Base-by-base conservation (phyloP, 1,284 basidiomycete genomes). In the Rhodotorula sp. region DNA sequence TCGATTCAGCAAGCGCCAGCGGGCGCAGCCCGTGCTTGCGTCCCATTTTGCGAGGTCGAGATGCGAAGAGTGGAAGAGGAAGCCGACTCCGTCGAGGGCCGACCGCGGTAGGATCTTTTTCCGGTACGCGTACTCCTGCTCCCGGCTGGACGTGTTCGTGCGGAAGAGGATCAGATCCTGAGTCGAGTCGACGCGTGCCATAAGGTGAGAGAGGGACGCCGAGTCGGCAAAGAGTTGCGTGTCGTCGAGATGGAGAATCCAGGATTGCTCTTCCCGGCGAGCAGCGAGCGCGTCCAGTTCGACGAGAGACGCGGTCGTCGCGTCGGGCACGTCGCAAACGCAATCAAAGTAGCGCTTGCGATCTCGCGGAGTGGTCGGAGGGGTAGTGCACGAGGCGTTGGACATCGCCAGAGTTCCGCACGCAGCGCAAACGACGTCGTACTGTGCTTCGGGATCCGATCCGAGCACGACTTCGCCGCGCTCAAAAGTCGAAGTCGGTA, bases 121-220 rank as follows among this genome's bases (percentile, higher is more conserved):
- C 31, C 52, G 47, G 62, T 57, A 68, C 56, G 50, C 31, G 55
- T n/a, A 18, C 49, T 69, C 64, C 54, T 67, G 49, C 28, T 54
- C 59, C 10, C 54, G 26, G 18, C 60, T 47, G 15, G 58, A 52
- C 12, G 66, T 64, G 50, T 49, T 62, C 21, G 66, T 52, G 4
- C 73, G 73, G 60, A 74, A 74, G 28, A 74, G 62, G 66, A 74
- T 50, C 48, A 74, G 60, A 21, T 74, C 65, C 12, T 69, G 52
- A 0, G 62, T 45, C 16, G 60, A 55, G 56, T 66, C 67, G 15
- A 74, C 66, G 21, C 68, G 54, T 16, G 70, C 69, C 73, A 74
- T 74, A 50, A 74, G 70, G 8, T 62, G 68, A 28, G 73, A 65
- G 26, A 74, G 62, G 19, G 73, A 64, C 23, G 58, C 55, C 28